Evolutionary conservation across 1,139 yeast genomes (phyloP), one percentile per base, ranked within the genome.

Genomic region (Sugiyamaella neomexicana): DNA sequence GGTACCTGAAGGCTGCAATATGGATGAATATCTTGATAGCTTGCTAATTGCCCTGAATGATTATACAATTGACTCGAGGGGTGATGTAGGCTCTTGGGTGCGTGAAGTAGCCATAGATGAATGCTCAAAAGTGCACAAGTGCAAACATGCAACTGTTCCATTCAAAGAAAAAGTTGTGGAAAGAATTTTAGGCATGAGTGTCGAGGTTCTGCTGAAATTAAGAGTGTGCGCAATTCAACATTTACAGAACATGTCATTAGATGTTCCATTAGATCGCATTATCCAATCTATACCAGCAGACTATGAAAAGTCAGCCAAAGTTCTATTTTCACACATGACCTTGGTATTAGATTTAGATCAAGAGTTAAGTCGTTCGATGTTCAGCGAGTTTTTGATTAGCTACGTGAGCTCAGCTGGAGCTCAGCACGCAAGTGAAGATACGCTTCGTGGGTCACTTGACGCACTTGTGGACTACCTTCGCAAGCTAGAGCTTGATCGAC

Each of bases 61-160:
- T 55, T 74, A 72, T 56, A 60, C 73, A 1, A 56, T 62, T 1
- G 73, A 70, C 40, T 56, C 65, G 4, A 63, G 75, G n/a, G 78
- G 78, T 2, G 78, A 74, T 55, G 69, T 73, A 5, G 97, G 97
- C 1, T 81, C 89, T 38, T 79, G 83, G 66, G 79, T 89, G 1
- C 75, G 97, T 50, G 62, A 67, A 1, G 77, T 83, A 0, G 73
- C 83, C 0, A 68, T 85, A 5, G 58, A 65, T 7, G 56, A 54
- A 9, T 41, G 60, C 13, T 20, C 37, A 5, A 31, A 45, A 7
- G 16, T 58, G 10, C 36, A 50, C 34, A 20, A 25, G n/a, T 36
- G 23, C 15, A 40, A 51, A 6, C 46, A 44, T 9, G 42, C 42
- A 8, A 40, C 55, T 1, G 46, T 46, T 8, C 52, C 45, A 1